Evolutionary conservation across 352 stramenopile genomes (phyloP).

Genomic region (Phytopythium cucurbitacearum): DNA sequence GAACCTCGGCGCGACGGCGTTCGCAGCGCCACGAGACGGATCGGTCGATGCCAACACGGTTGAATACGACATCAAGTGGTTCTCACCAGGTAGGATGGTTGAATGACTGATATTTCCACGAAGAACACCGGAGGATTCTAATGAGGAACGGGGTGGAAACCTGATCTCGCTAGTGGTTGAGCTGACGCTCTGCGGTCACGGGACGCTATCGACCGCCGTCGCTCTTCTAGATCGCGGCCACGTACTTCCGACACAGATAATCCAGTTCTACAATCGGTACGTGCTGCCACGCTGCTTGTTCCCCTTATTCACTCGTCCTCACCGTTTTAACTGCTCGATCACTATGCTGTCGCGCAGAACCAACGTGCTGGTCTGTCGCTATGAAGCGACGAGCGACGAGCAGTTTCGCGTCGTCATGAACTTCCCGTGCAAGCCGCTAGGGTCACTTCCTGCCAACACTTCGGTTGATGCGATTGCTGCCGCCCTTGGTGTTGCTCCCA

Average conservation of each 20-base stretch:
- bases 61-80: slow-evolving; percentile 56
- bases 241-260: slow-evolving; percentile 25
- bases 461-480: slow-evolving; percentile 9
- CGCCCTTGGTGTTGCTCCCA: slow-evolving; percentile 9
- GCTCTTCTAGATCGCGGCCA: slow-evolving; percentile 60
- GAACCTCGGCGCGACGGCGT: slow-evolving; percentile 92
- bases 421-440: slow-evolving; percentile 34
- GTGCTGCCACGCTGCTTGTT: slow-evolving; percentile 1
- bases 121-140: background rate
- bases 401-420: slow-evolving; percentile 45
- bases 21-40: slow-evolving; percentile 36
- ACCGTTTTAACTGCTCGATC: background rate
- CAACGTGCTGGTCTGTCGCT: slow-evolving; percentile 35
- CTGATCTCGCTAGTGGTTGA: slow-evolving; percentile 30
- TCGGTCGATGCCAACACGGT: slow-evolving; percentile 7
- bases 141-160: slow-evolving; percentile 3
- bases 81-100: slow-evolving; percentile 40
- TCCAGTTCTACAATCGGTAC: slow-evolving; percentile 71
- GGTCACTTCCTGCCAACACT: slow-evolving; percentile 3
- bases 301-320: background rate
- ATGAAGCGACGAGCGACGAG: slow-evolving; percentile 12
- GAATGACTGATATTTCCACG: background rate
- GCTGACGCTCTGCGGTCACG: slow-evolving; percentile 90
- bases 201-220: slow-evolving; percentile 85
- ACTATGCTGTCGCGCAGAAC: slow-evolving; percentile 15